Base-by-base conservation (phyloP, 2,329 filamentous ascomycete species). In the Fusarium sp. region DNA sequence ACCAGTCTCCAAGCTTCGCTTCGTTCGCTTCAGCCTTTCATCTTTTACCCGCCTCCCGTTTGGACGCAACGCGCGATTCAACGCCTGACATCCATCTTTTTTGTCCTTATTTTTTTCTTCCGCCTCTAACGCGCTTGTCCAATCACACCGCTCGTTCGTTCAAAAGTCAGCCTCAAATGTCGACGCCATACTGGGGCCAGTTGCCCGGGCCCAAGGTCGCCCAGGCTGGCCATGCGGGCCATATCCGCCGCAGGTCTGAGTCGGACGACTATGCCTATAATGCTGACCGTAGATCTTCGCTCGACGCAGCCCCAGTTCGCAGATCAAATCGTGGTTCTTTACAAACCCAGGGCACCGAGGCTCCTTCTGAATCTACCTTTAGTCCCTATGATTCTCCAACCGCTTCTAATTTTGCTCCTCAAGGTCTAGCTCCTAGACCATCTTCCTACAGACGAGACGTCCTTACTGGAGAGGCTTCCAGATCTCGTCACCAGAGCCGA, bases 361-460 rank as follows among this genome's bases (percentile, higher is more conserved):
- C 84, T 69, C 82, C 82, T 56, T 87, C 87, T 70, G 85, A 89
- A 62, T 87, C 87, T 49, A 89, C 87, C 46, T 82, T 86, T 74
- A 89, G 86, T 72, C 86, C 88, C 44, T 84, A 85, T 73, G 84
- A 81, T 67, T 89, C 88, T 35, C 87, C 88, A 41, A 83, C 83
- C 43, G 77, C 81, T 54, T 83, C 86, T 29, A 85, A 78, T 73
- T 86, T 87, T 72, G 79, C 79, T 44, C 81, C 77, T 56, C 80
- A 84, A 69, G 87, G 86, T 26, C 81, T 89, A 65, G 84, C 87
- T 70, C 87, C 88, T 53, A 84, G 87, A 59, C 88, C 88, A 38
- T 81, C 86, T n/a, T 88, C 88, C 3, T 83, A 86, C 58, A 83
- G 85, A 57, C 85, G 85, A 77, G 80, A 80, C 54, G 80, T 83